Evolutionary conservation across 2,329 filamentous ascomycete genomes (phyloP).

Genomic region (Cladophialophora chaetospira): DNA sequence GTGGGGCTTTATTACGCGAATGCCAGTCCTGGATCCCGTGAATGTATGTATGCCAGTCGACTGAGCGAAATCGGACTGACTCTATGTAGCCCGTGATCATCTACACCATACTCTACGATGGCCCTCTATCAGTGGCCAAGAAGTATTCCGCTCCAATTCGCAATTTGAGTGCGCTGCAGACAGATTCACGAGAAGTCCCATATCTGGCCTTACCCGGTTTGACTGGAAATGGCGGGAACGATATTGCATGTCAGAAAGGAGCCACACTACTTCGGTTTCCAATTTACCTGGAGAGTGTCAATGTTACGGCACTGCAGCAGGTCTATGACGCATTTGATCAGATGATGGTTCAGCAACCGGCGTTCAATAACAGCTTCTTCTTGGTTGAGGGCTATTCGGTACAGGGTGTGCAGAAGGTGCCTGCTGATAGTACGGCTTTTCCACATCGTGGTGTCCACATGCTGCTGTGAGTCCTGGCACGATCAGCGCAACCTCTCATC

Average conservation of each 20-base stretch:
- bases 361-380: conserved; percentile 49
- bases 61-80: conserved; percentile 37
- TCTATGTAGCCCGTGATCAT: background rate
- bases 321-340: conserved; percentile 44
- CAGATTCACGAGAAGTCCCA: conserved; percentile 40
- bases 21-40: background rate
- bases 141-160: conserved; percentile 42
- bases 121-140: background rate
- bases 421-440: conserved; percentile 46
- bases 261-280: conserved; percentile 49
- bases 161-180: conserved; percentile 44
- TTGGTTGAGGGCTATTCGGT: conserved; percentile 60
- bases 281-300: conserved; percentile 47
- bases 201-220: conserved; percentile 51
- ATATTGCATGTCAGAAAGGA: conserved; percentile 48
- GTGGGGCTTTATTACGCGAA: conserved; percentile 22
- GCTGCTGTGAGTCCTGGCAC: conserved; percentile 32
- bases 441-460: conserved; percentile 51
- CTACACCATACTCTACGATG: background rate
- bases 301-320: conserved; percentile 40
- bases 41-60: conserved; percentile 38
- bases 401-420: conserved; percentile 47
- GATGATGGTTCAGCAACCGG: conserved; percentile 36
- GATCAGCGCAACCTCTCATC: background rate
- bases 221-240: conserved; percentile 44